Evolutionary conservation across 495 filamentous ascomycete genomes (phyloP).

Genomic region (Penicillium longicatenatum): DNA sequence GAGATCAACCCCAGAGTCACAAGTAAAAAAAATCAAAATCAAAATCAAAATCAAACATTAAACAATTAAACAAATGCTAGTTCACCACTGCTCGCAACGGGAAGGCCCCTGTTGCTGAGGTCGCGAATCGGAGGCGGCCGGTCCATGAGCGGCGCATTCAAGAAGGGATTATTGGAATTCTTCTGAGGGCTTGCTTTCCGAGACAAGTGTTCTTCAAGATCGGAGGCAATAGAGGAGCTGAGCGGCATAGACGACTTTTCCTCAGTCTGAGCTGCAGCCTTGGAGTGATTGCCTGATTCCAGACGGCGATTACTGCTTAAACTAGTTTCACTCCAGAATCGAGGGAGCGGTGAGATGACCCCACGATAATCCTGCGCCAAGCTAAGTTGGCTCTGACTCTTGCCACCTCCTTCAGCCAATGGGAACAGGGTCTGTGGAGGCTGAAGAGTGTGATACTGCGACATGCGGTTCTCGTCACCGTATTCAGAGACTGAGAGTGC

Average conservation of each 20-base stretch:
- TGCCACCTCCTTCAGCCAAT: conserved; percentile 26
- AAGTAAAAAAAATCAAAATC: conserved; percentile 3
- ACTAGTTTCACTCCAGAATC: conserved; percentile 45
- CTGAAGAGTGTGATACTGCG: conserved; percentile 30
- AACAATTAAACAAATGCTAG: conserved; percentile 34
- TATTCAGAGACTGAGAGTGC: conserved; percentile 45
- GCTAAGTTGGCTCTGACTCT: conserved; percentile 41
- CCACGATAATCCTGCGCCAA: conserved; percentile 45
- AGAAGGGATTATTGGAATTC: conserved; percentile 9
- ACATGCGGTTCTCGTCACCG: conserved; percentile 39
- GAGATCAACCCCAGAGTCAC: background rate
- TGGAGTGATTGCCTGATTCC: conserved; percentile 26
- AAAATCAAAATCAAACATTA: background rate
- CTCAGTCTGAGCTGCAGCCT: background rate
- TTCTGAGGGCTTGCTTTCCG: conserved; percentile 24
- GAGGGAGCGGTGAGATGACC: conserved; percentile 46
- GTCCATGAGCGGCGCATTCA: conserved; percentile 16
- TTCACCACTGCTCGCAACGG: conserved; percentile 33
- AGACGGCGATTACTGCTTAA: conserved; percentile 30
- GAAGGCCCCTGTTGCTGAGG: conserved; percentile 22
- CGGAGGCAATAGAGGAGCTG: conserved; percentile 32
- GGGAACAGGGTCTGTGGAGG: conserved; percentile 26
- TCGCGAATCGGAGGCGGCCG: conserved; percentile 24
- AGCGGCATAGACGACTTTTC: conserved; percentile 14
- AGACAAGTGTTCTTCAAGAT: conserved; percentile 30